Conservation (phyloP, 192 early-diverging fungal species). For the Podila epicladia region DNA sequence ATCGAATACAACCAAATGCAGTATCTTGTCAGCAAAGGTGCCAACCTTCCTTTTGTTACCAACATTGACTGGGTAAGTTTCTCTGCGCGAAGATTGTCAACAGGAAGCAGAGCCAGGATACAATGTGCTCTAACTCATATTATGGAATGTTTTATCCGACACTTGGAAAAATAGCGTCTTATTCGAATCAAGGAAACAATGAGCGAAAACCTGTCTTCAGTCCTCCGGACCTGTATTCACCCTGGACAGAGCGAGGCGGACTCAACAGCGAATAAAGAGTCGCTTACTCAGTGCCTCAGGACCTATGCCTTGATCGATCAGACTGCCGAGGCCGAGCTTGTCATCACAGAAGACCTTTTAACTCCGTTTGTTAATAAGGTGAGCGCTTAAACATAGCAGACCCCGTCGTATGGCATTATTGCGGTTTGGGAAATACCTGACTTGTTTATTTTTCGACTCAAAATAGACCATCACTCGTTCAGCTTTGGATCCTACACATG, state of each 20-base stretch:
- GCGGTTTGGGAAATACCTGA: not conserved
- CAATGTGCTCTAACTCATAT: no score
- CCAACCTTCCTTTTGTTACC: constrained; percentile 72
- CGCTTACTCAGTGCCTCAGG: constrained; percentile 74
- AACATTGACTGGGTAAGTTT: constrained; percentile 77
- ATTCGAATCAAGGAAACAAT: constrained; percentile 78
- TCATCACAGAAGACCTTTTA: constrained; percentile 67
- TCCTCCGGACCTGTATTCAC: constrained; percentile 62
- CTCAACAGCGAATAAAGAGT: constrained; percentile 48
- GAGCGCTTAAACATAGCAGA: not conserved
- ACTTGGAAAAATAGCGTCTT: constrained; percentile 59
- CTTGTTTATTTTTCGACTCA: not conserved
- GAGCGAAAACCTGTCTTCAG: constrained; percentile 63
- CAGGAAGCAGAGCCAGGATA: no score
- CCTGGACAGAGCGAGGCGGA: constrained; percentile 21
- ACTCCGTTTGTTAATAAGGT: constrained; percentile 66
- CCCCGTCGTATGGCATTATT: not conserved
- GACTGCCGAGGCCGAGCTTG: constrained; percentile 67
- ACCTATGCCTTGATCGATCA: constrained; percentile 82
- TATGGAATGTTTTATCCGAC: not conserved
- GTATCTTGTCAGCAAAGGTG: constrained; percentile 72
- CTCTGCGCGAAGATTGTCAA: no score
- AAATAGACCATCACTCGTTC: constrained; percentile 26
- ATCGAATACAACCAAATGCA: constrained; percentile 89
- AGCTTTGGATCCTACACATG: constrained; percentile 19